Evolutionary conservation across 129 eudicot species (phyloP).

Genomic region (Centella asiatica): DNA sequence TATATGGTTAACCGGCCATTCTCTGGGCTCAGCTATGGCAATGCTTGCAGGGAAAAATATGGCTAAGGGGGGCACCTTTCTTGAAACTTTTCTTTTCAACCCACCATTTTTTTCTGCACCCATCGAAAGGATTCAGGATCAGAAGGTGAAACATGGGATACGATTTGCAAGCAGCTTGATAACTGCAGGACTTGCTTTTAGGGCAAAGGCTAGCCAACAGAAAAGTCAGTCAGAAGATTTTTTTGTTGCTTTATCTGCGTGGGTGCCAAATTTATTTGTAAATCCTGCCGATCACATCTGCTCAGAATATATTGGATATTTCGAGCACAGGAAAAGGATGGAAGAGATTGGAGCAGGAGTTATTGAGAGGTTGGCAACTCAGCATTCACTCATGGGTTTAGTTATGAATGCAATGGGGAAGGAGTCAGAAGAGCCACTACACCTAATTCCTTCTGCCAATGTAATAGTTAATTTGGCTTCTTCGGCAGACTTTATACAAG

Average conservation of each 20-base stretch:
- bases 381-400: slow-evolving; percentile 70
- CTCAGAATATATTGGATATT: slow-evolving; percentile 84
- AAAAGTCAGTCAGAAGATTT: slow-evolving; percentile 31
- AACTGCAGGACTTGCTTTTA: slow-evolving; percentile 89
- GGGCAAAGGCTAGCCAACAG: slow-evolving; percentile 37
- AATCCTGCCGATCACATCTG: slow-evolving; percentile 79
- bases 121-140: slow-evolving; percentile 63
- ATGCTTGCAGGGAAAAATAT: slow-evolving; percentile 75
- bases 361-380: slow-evolving; percentile 75
- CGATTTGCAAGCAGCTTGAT: slow-evolving; percentile 80
- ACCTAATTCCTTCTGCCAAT: slow-evolving; percentile 78
- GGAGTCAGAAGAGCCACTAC: slow-evolving; percentile 63
- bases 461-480: slow-evolving; percentile 43
- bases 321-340: slow-evolving; percentile 81
- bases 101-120: slow-evolving; percentile 90
- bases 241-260: slow-evolving; percentile 45
- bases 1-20: slow-evolving; percentile 89
- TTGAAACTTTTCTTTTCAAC: slow-evolving; percentile 76
- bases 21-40: slow-evolving; percentile 90
- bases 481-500: slow-evolving; percentile 56
- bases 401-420: slow-evolving; percentile 55
- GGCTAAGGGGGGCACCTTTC: slow-evolving; percentile 58
- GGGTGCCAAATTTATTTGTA: slow-evolving; percentile 70
- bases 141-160: slow-evolving; percentile 68
- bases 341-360: slow-evolving; percentile 77